Percentiles rank a stretch among this genome's conserved stretches.
Conservation (phyloP, 2,329 filamentous ascomycete genomes). For the Colletotrichum coccodes region DNA sequence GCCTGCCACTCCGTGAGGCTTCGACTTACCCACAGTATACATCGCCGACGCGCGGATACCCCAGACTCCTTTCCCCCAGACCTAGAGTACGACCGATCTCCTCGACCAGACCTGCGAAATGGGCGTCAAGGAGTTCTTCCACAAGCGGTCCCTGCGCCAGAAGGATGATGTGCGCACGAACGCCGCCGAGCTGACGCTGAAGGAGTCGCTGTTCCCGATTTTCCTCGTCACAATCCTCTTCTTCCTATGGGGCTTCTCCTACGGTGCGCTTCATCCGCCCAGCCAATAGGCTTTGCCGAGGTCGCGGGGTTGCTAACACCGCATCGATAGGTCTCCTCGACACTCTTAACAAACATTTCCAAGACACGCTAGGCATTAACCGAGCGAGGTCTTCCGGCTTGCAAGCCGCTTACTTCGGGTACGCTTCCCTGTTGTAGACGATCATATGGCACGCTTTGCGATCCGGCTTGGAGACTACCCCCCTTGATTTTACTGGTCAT, state of each 20-base stretch:
- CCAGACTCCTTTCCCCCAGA: no score
- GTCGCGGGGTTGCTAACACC: background rate
- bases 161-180: constrained; percentile 52
- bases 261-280: constrained; percentile 26
- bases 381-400: constrained; percentile 51
- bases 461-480: background rate
- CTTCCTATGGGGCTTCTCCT: constrained; percentile 35
- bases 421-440: background rate
- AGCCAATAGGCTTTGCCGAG: constrained; percentile 23
- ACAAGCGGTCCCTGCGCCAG: constrained; percentile 55
- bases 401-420: constrained; percentile 52
- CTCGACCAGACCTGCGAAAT: constrained; percentile 40
- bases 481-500: background rate
- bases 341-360: constrained; percentile 59
- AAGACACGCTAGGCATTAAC: constrained; percentile 55
- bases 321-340: constrained; percentile 27
- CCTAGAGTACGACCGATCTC: background rate
- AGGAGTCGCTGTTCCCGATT: constrained; percentile 74
- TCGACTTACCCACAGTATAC: background rate
- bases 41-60: background rate
- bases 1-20: background rate
- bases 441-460: background rate
- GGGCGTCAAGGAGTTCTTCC: constrained; percentile 56
- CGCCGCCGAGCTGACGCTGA: constrained; percentile 68
- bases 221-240: constrained; percentile 62